Conservation (phyloP, 2,329 filamentous ascomycete genomes). For the Stagonosporopsis chrysanthemi region DNA sequence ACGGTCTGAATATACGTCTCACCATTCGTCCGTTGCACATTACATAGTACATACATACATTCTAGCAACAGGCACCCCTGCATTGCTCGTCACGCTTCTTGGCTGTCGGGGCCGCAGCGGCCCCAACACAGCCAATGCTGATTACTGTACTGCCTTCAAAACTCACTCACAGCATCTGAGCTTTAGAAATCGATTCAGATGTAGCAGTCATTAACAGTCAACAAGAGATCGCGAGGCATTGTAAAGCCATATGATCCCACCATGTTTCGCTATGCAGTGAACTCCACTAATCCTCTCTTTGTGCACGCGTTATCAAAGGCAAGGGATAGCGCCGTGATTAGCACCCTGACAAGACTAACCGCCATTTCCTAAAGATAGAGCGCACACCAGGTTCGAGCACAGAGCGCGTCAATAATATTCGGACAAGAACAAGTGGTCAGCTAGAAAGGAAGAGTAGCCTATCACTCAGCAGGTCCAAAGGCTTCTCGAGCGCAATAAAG, state of each 20-base stretch:
- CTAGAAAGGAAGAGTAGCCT: constrained; percentile 1
- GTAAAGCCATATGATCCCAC: not conserved
- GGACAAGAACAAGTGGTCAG: not conserved
- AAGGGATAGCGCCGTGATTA: not conserved
- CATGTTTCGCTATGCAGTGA: not conserved
- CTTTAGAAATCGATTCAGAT: not conserved
- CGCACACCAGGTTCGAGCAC: not conserved
- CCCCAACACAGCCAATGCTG: not conserved
- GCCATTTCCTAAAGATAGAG: not conserved
- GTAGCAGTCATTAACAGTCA: not conserved
- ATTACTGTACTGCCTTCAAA: not conserved
- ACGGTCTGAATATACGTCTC: not conserved
- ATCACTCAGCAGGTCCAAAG: constrained; percentile 12
- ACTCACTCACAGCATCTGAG: not conserved
- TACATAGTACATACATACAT: too few relatives aligned
- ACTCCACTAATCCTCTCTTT: not conserved
- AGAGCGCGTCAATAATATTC: not conserved
- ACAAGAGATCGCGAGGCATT: not conserved
- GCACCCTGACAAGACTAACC: not conserved
- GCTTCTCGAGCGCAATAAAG: constrained; percentile 2
- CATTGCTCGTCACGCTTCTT: not conserved
- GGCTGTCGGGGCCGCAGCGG: not conserved
- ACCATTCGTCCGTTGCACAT: not conserved
- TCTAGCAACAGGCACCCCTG: not conserved
- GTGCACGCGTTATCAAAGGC: not conserved